Evolutionary conservation across 2,329 filamentous ascomycete species (phyloP), one percentile per base, ranked within the genome.

Genomic region (Hypoxylon rubiginosum): DNA sequence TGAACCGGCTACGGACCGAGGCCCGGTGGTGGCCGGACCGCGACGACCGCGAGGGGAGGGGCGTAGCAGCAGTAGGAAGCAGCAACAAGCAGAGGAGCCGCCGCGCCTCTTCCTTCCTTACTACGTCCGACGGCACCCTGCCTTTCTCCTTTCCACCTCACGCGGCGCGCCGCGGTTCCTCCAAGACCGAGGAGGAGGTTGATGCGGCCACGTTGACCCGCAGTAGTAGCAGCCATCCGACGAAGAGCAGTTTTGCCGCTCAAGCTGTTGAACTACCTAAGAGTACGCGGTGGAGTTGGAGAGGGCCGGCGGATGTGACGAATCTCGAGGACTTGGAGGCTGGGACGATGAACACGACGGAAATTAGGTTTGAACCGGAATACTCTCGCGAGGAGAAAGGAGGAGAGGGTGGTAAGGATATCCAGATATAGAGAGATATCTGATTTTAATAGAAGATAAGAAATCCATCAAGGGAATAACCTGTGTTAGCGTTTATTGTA

Each of bases 291-390:
- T 48, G 53, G 56, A 45, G 28, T n/a, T 48, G 30, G 2, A 56
- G 34, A 13, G n/a, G 28, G 3, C 46, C 41, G 6, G 17, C 21
- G 3, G 34, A 57, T 17, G 36, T 28, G 15, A 41, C 11, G 9
- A 32, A 51, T 34, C 1, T 26, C 2, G 36, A 64, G 2, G 55
- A 66, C 3, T 26, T 63, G 7, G 64, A 63, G n/a, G 51, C 52
- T 4, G 59, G 55, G n/a, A n/a, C n/a, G 9, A 28, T 19, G 17
- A 45, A 11, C n/a, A 9, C 41, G 41, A 45, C 17, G 17, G n/a
- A 59, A 26, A 3, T 30, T 1, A 17, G 7, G 13, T 10, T 21
- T 6, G 49, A 55, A 13, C 3, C 26, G 5, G 9, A 36, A 11
- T 8, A 21, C 9, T 32, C 17, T 19, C 41, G 39, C 3, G 6